phyloP scores from a whole-genome alignment of 2,329 filamentous ascomycete species.

The Aspergillus sp. region DNA sequence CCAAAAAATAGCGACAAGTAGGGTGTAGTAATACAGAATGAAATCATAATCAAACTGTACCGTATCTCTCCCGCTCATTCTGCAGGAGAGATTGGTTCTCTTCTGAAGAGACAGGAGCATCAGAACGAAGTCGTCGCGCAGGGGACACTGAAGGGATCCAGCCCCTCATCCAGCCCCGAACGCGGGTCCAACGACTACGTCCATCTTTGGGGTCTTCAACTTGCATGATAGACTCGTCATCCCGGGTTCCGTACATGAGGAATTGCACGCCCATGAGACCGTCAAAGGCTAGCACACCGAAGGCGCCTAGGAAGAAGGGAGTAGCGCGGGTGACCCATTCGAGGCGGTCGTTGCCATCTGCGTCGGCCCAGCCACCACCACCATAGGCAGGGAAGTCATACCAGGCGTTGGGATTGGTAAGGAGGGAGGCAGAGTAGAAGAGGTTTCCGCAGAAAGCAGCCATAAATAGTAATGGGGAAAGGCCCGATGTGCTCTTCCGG shows the following conservation, averaged over 20 bases:
- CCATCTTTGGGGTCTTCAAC: conserved; percentile 49
- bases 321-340: conserved; percentile 61
- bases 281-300: conserved; percentile 64
- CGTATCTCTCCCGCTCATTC: conserved; percentile 34
- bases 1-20: neutral
- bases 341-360: conserved; percentile 54
- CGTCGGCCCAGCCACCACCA: conserved; percentile 61
- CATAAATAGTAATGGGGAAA: conserved; percentile 64
- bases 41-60: conserved; percentile 32
- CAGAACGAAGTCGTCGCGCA: conserved; percentile 24
- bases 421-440: conserved; percentile 65
- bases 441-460: conserved; percentile 69
- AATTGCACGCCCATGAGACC: conserved; percentile 66
- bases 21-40: neutral
- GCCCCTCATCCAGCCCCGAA: conserved; percentile 67
- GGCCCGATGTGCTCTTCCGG: conserved; percentile 64
- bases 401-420: conserved; percentile 67
- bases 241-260: conserved; percentile 57
- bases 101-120: conserved; percentile 11
- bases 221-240: conserved; percentile 48
- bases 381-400: conserved; percentile 58
- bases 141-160: conserved; percentile 60
- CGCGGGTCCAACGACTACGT: conserved; percentile 55
- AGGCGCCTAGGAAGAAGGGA: conserved; percentile 68
- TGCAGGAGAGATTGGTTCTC: conserved; percentile 37